Evolutionary conservation across 805 yeast species (phyloP).

Genomic region (Nematodospora valgi): DNA sequence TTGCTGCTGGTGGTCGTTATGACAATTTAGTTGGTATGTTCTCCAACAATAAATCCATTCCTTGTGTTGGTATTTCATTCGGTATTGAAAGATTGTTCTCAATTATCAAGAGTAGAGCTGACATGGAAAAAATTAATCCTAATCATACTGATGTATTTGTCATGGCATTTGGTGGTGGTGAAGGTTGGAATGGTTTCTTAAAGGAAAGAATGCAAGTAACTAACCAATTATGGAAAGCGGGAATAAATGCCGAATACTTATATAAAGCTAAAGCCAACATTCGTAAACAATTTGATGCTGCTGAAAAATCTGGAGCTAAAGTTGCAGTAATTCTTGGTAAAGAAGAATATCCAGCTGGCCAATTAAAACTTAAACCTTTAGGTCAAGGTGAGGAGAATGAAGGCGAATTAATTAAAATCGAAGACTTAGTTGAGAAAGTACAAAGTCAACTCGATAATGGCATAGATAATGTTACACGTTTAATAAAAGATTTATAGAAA

Average conservation of each 20-base stretch:
- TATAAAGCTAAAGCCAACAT: constrained; percentile 93
- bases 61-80: constrained; percentile 96
- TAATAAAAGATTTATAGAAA: constrained; percentile 28
- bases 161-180: constrained; percentile 99
- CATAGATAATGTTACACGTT: constrained; percentile 59
- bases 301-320: constrained; percentile 90
- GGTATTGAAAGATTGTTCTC: constrained; percentile 96
- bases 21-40: constrained; percentile 97
- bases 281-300: constrained; percentile 96
- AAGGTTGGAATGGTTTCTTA: constrained; percentile 90
- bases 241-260: constrained; percentile 85
- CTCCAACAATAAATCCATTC: constrained; percentile 85
- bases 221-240: constrained; percentile 79
- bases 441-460: constrained; percentile 48
- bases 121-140: constrained; percentile 66
- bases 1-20: constrained; percentile 98
- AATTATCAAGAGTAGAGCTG: constrained; percentile 71
- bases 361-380: constrained; percentile 79
- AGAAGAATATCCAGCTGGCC: constrained; percentile 82
- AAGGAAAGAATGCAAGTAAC: constrained; percentile 89
- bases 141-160: constrained; percentile 89
- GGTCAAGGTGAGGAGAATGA: constrained; percentile 85
- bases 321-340: constrained; percentile 92
- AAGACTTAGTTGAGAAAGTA: constrained; percentile 53
- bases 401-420: constrained; percentile 72